A percentile compares a stretch with the other conserved stretches of the same genome.
These are phyloP conservation scores for Diddensiella santjacobensis DNA, from an alignment of 805 yeast species.

Conservation along the genomic window DNA sequence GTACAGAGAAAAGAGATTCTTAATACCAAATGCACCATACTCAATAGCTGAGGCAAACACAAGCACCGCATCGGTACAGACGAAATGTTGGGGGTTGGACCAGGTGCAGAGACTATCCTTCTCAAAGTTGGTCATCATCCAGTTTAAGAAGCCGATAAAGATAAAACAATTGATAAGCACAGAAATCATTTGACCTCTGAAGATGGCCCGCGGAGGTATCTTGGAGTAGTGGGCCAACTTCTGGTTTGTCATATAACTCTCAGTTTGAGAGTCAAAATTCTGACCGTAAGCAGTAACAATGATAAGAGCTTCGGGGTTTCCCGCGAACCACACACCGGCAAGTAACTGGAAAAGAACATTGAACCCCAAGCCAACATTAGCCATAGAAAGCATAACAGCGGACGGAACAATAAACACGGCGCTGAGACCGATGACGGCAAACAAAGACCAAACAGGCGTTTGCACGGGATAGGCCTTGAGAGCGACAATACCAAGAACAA, in stretches of 20 bases:
- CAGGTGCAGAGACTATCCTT: conserved; percentile 40
- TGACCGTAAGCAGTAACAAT: conserved; percentile 44
- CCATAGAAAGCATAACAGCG: conserved; percentile 55
- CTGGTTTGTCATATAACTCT: conserved; percentile 53
- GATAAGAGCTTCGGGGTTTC: conserved; percentile 52
- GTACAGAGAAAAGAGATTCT: conserved; percentile 9
- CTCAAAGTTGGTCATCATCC: conserved; percentile 33
- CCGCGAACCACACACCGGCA: conserved; percentile 65
- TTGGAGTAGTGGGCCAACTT: conserved; percentile 46
- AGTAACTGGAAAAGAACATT: conserved; percentile 62
- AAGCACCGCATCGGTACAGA: conserved; percentile 38
- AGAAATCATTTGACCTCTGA: conserved; percentile 38
- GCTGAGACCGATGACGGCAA: conserved; percentile 54
- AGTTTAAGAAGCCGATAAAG: conserved; percentile 31
- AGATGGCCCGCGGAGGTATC: conserved; percentile 40
- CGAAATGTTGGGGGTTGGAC: conserved; percentile 31
- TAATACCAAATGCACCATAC: conserved; percentile 15
- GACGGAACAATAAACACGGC: conserved; percentile 59
- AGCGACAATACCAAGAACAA: conserved; percentile 41
- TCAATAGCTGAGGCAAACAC: conserved; percentile 44
- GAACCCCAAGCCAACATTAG: conserved; percentile 53
- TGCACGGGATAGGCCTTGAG: conserved; percentile 42
- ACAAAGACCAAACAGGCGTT: conserved; percentile 60
- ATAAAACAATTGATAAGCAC: conserved; percentile 39
- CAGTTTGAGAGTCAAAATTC: conserved; percentile 56